A percentile compares a stretch with the other conserved stretches of the same genome.
phyloP scores from a whole-genome alignment of 441 rosid species.

The Gossypium davidsonii region DNA sequence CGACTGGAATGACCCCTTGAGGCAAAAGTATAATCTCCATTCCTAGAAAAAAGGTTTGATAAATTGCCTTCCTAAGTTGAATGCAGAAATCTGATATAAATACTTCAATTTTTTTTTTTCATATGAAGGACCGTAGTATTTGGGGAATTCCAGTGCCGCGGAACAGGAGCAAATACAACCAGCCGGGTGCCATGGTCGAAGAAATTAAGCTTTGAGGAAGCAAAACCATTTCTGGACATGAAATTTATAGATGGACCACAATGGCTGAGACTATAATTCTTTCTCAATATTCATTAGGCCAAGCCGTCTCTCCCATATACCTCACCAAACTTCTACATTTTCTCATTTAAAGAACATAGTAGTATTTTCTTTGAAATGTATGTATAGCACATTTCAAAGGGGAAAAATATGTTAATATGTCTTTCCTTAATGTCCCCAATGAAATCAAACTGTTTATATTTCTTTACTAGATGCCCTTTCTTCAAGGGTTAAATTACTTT shows the following conservation, averaged over 20 bases:
- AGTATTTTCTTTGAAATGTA: background rate
- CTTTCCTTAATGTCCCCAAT: background rate
- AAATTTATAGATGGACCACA: constrained; percentile 65
- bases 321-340: background rate
- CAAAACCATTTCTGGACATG: constrained; percentile 44
- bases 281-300: background rate
- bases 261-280: constrained; percentile 59
- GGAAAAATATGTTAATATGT: background rate
- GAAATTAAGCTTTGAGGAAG: constrained; percentile 43
- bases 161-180: constrained; percentile 63
- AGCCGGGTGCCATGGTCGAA: constrained; percentile 70
- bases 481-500: background rate
- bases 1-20: constrained; percentile 60
- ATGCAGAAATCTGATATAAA: background rate
- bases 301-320: background rate
- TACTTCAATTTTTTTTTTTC: background rate
- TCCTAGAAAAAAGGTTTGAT: background rate
- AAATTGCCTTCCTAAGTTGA: background rate
- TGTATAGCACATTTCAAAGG: background rate
- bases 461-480: background rate
- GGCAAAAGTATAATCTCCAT: constrained; percentile 41
- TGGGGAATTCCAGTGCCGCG: constrained; percentile 69
- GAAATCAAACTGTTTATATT: background rate
- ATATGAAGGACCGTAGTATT: constrained; percentile 59
- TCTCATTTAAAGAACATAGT: background rate